phyloP scores from a whole-genome alignment of 1,284 basidiomycete genomes.

The Phylloporus sp. region DNA sequence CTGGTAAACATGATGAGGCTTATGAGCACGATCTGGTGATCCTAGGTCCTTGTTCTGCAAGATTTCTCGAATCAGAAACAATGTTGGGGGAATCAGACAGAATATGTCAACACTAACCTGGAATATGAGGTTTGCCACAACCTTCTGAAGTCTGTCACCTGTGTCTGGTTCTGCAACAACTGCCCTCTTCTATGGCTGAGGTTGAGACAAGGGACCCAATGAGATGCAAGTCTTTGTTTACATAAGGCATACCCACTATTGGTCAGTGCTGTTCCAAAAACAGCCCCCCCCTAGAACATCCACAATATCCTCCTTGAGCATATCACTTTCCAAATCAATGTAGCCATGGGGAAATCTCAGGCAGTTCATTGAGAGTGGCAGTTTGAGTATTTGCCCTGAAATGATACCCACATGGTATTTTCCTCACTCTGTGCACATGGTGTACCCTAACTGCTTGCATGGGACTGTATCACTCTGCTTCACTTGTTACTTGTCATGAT shows the following conservation, averaged over 20 bases:
- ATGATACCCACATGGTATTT: slow-evolving; percentile 71
- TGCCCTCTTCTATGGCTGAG: slow-evolving; percentile 35
- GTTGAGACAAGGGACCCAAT: slow-evolving; percentile 51
- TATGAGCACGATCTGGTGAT: background rate
- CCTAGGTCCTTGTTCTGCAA: slow-evolving; percentile 66
- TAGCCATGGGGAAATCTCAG: slow-evolving; percentile 54
- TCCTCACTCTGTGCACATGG: background rate
- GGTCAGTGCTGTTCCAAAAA: no score
- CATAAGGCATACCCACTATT: no score
- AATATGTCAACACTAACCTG: slow-evolving; percentile 79
- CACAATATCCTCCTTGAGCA: slow-evolving; percentile 65
- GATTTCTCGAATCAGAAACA: slow-evolving; percentile 18
- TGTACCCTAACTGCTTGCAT: background rate
- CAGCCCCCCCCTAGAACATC: slow-evolving; percentile 61
- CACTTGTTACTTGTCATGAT: no score
- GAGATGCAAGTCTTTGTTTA: no score
- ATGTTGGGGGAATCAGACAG: slow-evolving; percentile 1
- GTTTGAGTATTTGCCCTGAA: slow-evolving; percentile 61
- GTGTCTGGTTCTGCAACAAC: slow-evolving; percentile 38
- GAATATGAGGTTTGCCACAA: slow-evolving; percentile 78
- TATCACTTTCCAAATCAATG: slow-evolving; percentile 64
- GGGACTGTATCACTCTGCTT: slow-evolving; percentile 61
- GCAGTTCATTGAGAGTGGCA: slow-evolving; percentile 63
- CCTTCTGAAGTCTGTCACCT: slow-evolving; percentile 63
- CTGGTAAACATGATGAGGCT: slow-evolving; percentile 46